These are phyloP conservation scores for Dentipellis fragilis DNA, from an alignment of 768 basidiomycete species.

Conservation along the genomic window DNA sequence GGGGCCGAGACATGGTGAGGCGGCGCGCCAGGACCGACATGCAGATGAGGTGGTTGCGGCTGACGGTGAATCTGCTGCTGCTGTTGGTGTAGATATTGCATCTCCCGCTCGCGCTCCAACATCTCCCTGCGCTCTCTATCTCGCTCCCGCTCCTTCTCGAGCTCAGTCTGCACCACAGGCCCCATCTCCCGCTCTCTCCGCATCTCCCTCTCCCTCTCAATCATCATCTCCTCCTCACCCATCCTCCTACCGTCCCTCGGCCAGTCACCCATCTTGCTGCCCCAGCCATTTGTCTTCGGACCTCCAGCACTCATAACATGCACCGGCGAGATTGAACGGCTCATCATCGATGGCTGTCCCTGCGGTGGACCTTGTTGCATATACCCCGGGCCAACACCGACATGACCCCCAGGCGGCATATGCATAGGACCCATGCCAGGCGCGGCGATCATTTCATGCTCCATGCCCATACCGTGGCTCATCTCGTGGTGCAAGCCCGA, in stretches of 20 bases:
- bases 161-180: slow-evolving; percentile 9
- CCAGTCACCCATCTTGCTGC: background rate
- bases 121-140: slow-evolving; percentile 15
- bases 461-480: background rate
- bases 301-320: background rate
- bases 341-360: background rate
- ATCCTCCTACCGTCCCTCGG: background rate
- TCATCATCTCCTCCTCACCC: background rate
- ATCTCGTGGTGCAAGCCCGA: slow-evolving; percentile 11
- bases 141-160: slow-evolving; percentile 16
- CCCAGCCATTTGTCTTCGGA: slow-evolving; percentile 9
- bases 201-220: slow-evolving; percentile 5
- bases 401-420: background rate
- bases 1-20: slow-evolving; percentile 12
- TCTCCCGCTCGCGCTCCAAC: slow-evolving; percentile 15
- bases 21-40: slow-evolving; percentile 10
- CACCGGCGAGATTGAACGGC: background rate
- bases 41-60: slow-evolving; percentile 7
- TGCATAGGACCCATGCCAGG: background rate
- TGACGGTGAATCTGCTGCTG: slow-evolving; percentile 15
- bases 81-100: slow-evolving; percentile 13
- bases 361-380: background rate
- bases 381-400: background rate
- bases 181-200: slow-evolving; percentile 8
- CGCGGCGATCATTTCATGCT: background rate